These are phyloP conservation scores for Arabidopsis thaliana DNA, from an alignment of 345 rosid genomes.

Conservation along the genomic window DNA sequence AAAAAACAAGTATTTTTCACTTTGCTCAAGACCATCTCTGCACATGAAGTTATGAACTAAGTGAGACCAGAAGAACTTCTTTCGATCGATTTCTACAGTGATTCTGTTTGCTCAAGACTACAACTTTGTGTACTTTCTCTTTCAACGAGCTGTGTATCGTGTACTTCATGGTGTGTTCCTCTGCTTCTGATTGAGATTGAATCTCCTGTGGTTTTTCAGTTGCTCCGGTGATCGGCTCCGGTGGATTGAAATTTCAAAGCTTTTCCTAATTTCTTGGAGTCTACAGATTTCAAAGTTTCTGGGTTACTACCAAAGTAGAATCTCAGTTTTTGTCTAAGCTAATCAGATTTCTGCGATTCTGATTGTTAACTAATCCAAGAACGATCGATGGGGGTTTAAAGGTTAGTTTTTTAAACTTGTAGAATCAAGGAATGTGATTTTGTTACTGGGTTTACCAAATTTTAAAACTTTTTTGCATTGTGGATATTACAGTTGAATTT, in stretches of 20 bases:
- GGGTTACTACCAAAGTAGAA: background rate
- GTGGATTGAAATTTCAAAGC: background rate
- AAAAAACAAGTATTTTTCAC: background rate
- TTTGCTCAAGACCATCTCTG: constrained; percentile 1
- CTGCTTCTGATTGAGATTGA: background rate
- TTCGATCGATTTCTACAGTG: constrained; percentile 1
- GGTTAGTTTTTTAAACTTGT: background rate
- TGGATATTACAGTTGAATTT: background rate
- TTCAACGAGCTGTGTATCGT: background rate
- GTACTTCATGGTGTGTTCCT: constrained; percentile 7
- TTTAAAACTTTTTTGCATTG: background rate
- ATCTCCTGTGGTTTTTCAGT: background rate
- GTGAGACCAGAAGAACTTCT: background rate
- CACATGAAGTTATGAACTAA: constrained; percentile 10
- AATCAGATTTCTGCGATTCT: background rate
- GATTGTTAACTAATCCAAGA: background rate
- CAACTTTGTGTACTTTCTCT: background rate
- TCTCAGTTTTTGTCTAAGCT: background rate
- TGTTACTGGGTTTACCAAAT: background rate
- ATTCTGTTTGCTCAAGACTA: background rate
- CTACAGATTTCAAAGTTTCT: background rate
- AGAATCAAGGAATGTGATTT: constrained; percentile 10
- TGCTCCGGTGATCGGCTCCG: background rate
- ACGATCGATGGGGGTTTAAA: constrained; percentile 18
- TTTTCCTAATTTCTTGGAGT: background rate